Evolutionary conservation across 768 basidiomycete species (phyloP), one percentile per base, ranked within the genome.

Genomic region (Mycena galericulata): DNA sequence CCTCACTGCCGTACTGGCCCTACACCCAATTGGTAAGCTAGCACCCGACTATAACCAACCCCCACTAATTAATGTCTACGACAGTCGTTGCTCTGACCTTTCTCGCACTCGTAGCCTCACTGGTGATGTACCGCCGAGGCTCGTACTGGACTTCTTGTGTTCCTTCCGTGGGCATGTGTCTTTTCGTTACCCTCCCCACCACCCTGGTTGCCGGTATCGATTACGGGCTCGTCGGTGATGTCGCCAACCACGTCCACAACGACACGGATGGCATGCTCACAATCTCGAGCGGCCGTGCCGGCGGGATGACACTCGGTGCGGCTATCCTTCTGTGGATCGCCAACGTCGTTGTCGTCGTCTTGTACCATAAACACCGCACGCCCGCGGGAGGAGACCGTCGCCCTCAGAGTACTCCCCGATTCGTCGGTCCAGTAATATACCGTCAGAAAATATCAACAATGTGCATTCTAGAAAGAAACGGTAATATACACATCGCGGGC

Each of bases 281-380:
- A 26, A 77, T 87, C 20, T 77, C 67, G 26, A 87, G 82, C 80
- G 88, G 87, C 29, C 87, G 86, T 75, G 86, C 83, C 45, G 84
- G 85, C 46, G 89, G 88, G 87, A 84, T 90, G 81, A 78, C 80
- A n/a, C 76, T 89, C 36, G 84, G 75, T 22, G 88, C 88, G 5
- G 78, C 83, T 20, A 72, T 89, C 59, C 79, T 81, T 15, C 77
- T 87, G n/a, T 88, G 86, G 87, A 67, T 84, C 45, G 81, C 84
- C 34, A 78, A 83, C 59, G 64, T 82, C 29, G 78, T 75, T 43
- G 75, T 81, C 64, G 77, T 74, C 63, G 81, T 80, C 36, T 65
- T 83, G 24, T 82, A 78, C 32, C 64, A 71, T 57, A 63, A 41
- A 54, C 62, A 62, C 34, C 70, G 57, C 59, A 36, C 32, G 68